Base-by-base conservation (phyloP, 108 stramenopile genomes). In the Cyclostephanos invisitatus region DNA sequence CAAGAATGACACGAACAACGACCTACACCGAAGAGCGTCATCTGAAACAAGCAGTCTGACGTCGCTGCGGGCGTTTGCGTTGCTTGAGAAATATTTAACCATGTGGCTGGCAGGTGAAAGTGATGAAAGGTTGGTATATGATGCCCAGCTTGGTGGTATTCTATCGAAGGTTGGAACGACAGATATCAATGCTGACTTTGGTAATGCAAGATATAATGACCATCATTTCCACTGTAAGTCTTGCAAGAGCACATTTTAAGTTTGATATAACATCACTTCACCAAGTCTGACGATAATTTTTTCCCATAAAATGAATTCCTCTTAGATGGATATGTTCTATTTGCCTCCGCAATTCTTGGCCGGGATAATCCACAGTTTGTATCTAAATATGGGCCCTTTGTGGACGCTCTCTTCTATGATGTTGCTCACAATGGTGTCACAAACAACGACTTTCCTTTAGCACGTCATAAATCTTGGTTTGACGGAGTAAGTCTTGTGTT, bases 381-480 rank as follows among this genome's bases (percentile, higher is more conserved):
- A 38, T 68, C 80, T 29, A 54, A 81, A 17, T 94, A 90, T 69
- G 87, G 88, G 32, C 25, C 76, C 27, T 66, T 75, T 53, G 84
- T 94, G 24, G 93, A 94, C 81, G 74, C 87, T 17, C 68, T 94
- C 29, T 85, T 88, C 56, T 83, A 84, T 47, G 93, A 94, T 56
- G 77, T 94, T 72, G 93, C 93, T 5, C 78, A 92, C 70, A 73
- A 83, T 15, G 89, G 87, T 54, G 50, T 66, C n/a, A 77, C 15
- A 17, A 62, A 57, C 12, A 73, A 67, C 20, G 81, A 64, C 70
- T 94, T 94, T 42, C 93, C 93, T 10, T 68, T 86, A 24, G 83
- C 93, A 4, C 74, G 93, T 47, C 90, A 94, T 64, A 90, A 86
- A 49, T 88, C 88, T 14, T 94, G 93, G 93, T 94, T 87, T 68